These are phyloP conservation scores for Boletus eberwhitei DNA, from an alignment of 768 basidiomycete genomes.

Conservation along the genomic window DNA sequence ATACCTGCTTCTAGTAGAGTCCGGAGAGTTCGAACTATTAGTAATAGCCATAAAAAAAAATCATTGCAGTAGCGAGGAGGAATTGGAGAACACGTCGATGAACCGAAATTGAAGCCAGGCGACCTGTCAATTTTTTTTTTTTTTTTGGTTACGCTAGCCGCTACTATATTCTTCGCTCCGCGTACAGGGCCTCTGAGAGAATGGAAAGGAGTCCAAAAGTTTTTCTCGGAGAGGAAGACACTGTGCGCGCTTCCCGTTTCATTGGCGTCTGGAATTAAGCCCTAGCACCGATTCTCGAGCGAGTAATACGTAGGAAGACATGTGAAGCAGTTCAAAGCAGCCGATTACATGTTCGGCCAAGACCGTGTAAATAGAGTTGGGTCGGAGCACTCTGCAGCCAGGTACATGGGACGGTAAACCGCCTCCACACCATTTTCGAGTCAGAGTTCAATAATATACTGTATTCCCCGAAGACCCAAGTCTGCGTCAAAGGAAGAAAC, in stretches of 20 bases:
- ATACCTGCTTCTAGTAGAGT: background rate
- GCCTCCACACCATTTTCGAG: too few species aligned
- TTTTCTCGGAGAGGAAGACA: conserved; percentile 1
- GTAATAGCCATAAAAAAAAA: background rate
- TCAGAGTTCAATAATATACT: background rate
- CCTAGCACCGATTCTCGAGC: background rate
- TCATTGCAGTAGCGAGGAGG: background rate
- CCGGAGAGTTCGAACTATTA: background rate
- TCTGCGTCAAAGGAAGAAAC: background rate
- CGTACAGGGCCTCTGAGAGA: background rate
- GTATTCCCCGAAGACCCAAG: background rate
- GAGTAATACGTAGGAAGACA: conserved; percentile 4
- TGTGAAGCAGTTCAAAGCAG: background rate
- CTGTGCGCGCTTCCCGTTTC: background rate
- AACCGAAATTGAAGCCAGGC: conserved; percentile 1
- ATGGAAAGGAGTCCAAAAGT: background rate
- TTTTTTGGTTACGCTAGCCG: background rate
- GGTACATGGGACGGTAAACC: background rate
- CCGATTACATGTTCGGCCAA: conserved; percentile 19
- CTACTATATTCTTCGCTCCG: conserved; percentile 1
- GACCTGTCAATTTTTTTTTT: conserved; percentile 9
- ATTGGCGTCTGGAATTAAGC: background rate
- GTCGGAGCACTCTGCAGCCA: background rate
- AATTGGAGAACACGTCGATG: background rate
- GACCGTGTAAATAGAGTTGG: conserved; percentile 11